Conservation (phyloP, 352 stramenopile species). For the Poterioochromonas sp. region DNA sequence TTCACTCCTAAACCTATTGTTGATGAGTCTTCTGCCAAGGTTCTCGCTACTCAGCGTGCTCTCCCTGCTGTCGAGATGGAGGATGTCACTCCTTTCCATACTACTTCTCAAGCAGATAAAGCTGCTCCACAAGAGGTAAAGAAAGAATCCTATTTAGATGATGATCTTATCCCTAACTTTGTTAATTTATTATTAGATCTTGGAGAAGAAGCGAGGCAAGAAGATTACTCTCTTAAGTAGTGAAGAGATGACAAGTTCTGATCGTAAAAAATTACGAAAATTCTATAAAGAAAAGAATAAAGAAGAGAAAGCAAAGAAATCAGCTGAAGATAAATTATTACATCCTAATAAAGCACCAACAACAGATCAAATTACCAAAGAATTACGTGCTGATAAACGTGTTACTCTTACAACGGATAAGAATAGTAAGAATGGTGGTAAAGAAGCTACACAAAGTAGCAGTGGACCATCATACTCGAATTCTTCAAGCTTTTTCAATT, state of each 20-base stretch:
- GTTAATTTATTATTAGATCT: neutral
- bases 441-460: neutral
- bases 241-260: neutral
- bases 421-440: neutral
- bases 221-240: neutral
- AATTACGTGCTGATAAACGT: neutral
- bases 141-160: too few relatives aligned
- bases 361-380: neutral
- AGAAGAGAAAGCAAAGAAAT: neutral
- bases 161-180: neutral
- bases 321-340: neutral
- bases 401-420: neutral
- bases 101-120: neutral
- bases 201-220: neutral
- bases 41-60: neutral
- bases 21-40: neutral
- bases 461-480: neutral
- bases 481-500: neutral
- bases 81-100: neutral
- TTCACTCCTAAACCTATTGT: slow-evolving; percentile 73
- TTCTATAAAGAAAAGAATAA: neutral
- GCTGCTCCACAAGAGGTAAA: neutral
- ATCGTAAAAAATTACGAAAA: neutral
- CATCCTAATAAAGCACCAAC: too few relatives aligned
- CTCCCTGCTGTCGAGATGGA: neutral